phyloP scores from a whole-genome alignment of 1,284 basidiomycete genomes.

The Rhodotorula sp. region DNA sequence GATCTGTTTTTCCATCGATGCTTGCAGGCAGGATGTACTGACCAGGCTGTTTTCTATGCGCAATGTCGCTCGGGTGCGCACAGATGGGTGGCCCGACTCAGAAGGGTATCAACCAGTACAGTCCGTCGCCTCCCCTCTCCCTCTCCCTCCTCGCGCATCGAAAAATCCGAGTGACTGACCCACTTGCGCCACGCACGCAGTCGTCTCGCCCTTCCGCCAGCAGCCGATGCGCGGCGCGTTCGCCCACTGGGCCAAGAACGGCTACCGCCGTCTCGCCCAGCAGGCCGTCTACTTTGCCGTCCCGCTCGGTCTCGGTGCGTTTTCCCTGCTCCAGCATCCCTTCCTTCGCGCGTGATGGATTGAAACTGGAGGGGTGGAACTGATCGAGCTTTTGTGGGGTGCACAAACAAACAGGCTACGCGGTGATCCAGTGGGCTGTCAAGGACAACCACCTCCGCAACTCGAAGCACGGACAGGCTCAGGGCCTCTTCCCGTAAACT shows the following conservation, averaged over 20 bases:
- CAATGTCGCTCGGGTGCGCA: too few relatives aligned
- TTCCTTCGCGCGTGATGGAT: too few relatives aligned
- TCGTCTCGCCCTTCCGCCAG: constrained; percentile 75
- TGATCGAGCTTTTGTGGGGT: background rate
- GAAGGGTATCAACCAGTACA: constrained; percentile 75
- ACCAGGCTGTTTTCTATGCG: constrained; percentile 47
- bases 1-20: too few relatives aligned
- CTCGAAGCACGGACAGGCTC: constrained; percentile 71
- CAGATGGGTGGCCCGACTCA: constrained; percentile 60
- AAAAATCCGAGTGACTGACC: background rate
- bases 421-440: constrained; percentile 79
- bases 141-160: background rate
- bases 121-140: constrained; percentile 57
- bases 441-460: constrained; percentile 67
- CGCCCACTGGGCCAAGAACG: constrained; percentile 80
- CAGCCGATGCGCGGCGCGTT: constrained; percentile 70
- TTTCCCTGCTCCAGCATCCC: too few relatives aligned
- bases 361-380: background rate
- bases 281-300: constrained; percentile 78
- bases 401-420: constrained; percentile 62
- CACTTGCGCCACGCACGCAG: constrained; percentile 53
- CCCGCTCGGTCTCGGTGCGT: constrained; percentile 74
- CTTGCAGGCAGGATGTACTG: background rate
- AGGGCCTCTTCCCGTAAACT: constrained; percentile 36
- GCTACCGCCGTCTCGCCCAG: constrained; percentile 70